Evolutionary conservation across 441 rosid species (phyloP), one percentile per base, ranked within the genome.

Genomic region (Macaranga tanarius): DNA sequence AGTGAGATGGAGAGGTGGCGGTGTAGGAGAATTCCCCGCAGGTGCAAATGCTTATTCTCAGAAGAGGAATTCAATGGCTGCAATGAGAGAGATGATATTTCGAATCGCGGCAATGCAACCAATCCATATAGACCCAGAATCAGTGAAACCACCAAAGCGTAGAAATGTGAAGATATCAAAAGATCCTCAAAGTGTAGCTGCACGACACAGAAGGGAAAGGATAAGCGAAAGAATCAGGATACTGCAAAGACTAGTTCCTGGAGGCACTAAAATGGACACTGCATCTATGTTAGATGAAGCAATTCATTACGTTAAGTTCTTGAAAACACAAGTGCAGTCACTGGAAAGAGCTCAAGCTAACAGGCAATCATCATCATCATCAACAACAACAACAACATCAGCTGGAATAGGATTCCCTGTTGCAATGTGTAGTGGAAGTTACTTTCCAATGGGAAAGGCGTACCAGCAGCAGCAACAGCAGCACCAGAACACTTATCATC

Each of bases 261-360:
- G 94, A 0, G 94, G 94, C 62, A 89, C 94, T 25, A 87, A 87
- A 79, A 89, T 87, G 94, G 94, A 89, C 75, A 89, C 94, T 0
- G 94, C 94, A 0, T 89, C 94, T 0, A 89, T 89, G 94, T 74
- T 89, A 70, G 94, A 89, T 54, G 94, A 89, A 75, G 91, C 94
- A n/a, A 87, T 87, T 58, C 94, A 89, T 67, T 89, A 89, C 61
- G 87, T 89, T 40, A 89, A 89, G 87, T 89, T 89, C 76, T 73
- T 89, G 81, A 89, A 89, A 82, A 83, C 79, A 3, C 94, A 89
- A 51, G 94, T 89, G 63, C 90, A 84, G 71, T 79, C 88, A 0
- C 77, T 89, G 48, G 90, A 89, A 80, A 79, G 82, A 72, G 83
- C 80, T 22, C 70, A 86, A 1, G 74, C 79, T 34, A 62, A 66